These are phyloP conservation scores for Dioszegia crocea DNA, from an alignment of 768 basidiomycete species.

Conservation along the genomic window DNA sequence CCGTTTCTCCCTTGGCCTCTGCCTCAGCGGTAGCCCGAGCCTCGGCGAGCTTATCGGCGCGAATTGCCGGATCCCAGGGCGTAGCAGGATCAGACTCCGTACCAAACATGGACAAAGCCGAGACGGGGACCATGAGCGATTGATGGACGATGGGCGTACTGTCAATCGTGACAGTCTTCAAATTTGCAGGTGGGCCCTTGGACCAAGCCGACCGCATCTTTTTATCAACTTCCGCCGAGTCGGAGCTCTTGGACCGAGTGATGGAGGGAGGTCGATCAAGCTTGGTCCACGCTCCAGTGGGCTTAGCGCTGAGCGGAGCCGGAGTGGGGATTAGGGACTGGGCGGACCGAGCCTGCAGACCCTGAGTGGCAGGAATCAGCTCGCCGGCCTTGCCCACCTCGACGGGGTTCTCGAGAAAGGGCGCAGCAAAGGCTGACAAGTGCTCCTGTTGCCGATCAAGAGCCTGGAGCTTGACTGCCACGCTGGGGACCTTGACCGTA, in stretches of 20 bases:
- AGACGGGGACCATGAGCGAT: constrained; percentile 20
- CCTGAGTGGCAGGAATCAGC: constrained; percentile 11
- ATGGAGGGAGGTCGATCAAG: neutral
- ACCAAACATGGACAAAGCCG: constrained; percentile 28
- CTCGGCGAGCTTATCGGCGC: neutral
- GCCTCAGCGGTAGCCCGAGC: neutral
- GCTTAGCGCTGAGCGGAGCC: neutral
- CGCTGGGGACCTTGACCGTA: neutral
- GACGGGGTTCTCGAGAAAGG: constrained; percentile 16
- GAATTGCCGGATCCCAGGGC: constrained; percentile 27
- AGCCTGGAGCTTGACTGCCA: constrained; percentile 10
- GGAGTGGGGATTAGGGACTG: no score
- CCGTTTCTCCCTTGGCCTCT: neutral
- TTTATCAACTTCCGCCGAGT: neutral
- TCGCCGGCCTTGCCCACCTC: constrained; percentile 19
- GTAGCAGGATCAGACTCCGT: constrained; percentile 46
- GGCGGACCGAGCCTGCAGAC: constrained; percentile 9
- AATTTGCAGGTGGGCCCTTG: constrained; percentile 26
- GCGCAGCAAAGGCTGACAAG: constrained; percentile 30
- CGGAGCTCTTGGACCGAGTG: neutral
- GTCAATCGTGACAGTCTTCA: constrained; percentile 2
- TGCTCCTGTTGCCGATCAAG: constrained; percentile 9
- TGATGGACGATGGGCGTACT: neutral
- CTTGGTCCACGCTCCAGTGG: neutral
- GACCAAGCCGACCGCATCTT: constrained; percentile 28